Percentiles rank a stretch among this genome's conserved stretches.
phyloP scores from a whole-genome alignment of 805 yeast genomes.

The Pichia phayaonensis region DNA sequence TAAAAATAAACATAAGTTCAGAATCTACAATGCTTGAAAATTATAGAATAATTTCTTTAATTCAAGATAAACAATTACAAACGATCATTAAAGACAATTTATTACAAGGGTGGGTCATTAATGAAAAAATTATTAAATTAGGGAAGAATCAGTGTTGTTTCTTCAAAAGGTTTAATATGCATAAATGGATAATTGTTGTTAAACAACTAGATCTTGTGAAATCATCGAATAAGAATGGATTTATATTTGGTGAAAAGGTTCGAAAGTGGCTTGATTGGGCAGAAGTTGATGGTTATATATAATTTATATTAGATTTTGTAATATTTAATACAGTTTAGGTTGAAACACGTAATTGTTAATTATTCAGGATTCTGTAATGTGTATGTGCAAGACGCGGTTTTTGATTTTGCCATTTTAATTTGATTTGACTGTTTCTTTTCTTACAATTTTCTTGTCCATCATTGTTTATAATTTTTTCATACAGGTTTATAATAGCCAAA shows the following conservation, averaged over 20 bases:
- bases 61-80: slow-evolving; percentile 7
- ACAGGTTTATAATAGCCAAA: too few species aligned
- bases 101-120: not conserved
- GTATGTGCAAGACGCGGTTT: not conserved
- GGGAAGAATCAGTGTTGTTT: slow-evolving; percentile 24
- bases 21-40: not conserved
- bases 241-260: slow-evolving; percentile 22
- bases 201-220: slow-evolving; percentile 13
- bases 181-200: slow-evolving; percentile 16
- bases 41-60: not conserved
- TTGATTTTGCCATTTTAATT: too few species aligned
- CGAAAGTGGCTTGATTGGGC: slow-evolving; percentile 17
- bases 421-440: too few species aligned
- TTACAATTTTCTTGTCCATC: not conserved
- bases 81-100: not conserved
- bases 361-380: too few species aligned
- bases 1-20: not conserved
- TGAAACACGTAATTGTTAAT: not conserved
- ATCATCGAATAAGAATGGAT: slow-evolving; percentile 3
- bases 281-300: slow-evolving; percentile 1
- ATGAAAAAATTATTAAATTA: slow-evolving; percentile 20
- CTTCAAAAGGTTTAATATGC: slow-evolving; percentile 8
- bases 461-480: not conserved
- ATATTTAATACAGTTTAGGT: not conserved
- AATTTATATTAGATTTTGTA: not conserved